Percentiles rank a stretch among this genome's conserved stretches.
Evolutionary conservation across 371 early-diverging fungal species (phyloP).

Genomic region (Lichtheimia hyalospora): DNA sequence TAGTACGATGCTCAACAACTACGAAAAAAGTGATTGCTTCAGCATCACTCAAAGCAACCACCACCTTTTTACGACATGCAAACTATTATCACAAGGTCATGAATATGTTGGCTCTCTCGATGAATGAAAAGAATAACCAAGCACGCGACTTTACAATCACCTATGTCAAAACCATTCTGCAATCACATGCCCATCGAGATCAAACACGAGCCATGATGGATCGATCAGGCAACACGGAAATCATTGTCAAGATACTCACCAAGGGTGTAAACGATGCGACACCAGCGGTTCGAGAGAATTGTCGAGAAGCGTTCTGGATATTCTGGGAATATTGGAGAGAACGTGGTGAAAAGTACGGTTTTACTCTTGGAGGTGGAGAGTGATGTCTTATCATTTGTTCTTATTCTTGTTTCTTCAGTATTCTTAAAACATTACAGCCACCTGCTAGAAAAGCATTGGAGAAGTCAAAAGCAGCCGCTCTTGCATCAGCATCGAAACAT

Average conservation of each 20-base stretch:
- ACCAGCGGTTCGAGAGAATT: slow-evolving; percentile 39
- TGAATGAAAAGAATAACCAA: slow-evolving; percentile 51
- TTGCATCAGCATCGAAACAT: not conserved
- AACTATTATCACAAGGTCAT: slow-evolving; percentile 37
- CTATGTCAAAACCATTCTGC: slow-evolving; percentile 35
- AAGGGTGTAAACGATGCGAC: slow-evolving; percentile 47
- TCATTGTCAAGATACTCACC: slow-evolving; percentile 31
- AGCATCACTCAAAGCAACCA: slow-evolving; percentile 29
- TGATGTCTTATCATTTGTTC: not conserved
- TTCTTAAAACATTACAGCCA: slow-evolving; percentile 23
- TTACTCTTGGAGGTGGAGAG: not conserved
- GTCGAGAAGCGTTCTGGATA: slow-evolving; percentile 48
- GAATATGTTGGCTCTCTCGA: slow-evolving; percentile 31
- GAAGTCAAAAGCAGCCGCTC: slow-evolving; percentile 20
- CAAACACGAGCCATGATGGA: slow-evolving; percentile 35
- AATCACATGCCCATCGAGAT: slow-evolving; percentile 40
- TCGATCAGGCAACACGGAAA: slow-evolving; percentile 30
- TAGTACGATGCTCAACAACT: slow-evolving; percentile 36
- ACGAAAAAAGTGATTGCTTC: slow-evolving; percentile 43
- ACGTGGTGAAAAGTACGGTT: slow-evolving; percentile 38
- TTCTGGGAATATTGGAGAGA: slow-evolving; percentile 46
- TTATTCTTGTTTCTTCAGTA: slow-evolving; percentile 14
- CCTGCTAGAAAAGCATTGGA: slow-evolving; percentile 36
- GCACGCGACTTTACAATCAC: slow-evolving; percentile 34
- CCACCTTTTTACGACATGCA: slow-evolving; percentile 36